These are phyloP conservation scores for Lactarius pseudohatsudake DNA, from an alignment of 768 basidiomycete genomes.

Conservation along the genomic window DNA sequence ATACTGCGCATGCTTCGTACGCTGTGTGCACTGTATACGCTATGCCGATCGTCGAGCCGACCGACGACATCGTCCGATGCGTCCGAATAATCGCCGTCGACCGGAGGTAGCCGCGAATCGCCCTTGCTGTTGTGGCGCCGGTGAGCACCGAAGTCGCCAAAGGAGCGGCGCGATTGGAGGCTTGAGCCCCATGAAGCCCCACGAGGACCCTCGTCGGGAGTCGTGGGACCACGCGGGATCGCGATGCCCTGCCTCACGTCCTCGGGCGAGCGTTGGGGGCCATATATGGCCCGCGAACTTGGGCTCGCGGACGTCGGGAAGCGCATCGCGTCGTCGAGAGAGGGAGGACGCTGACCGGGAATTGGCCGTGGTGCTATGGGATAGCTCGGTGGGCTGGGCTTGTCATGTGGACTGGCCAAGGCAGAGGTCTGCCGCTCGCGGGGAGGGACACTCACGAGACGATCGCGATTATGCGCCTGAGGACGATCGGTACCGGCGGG, in stretches of 20 bases:
- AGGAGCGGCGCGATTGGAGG: constrained; percentile 28
- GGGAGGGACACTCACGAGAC: constrained; percentile 4
- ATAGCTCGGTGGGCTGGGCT: constrained; percentile 18
- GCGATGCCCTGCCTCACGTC: constrained; percentile 27
- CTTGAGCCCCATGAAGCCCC: constrained; percentile 22
- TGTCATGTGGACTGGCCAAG: constrained; percentile 26
- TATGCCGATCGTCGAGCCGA: constrained; percentile 24
- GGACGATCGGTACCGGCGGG: constrained; percentile 5
- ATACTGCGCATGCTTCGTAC: constrained; percentile 23
- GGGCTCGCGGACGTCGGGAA: constrained; percentile 29
- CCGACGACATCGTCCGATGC: constrained; percentile 25
- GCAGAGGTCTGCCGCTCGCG: constrained; percentile 27
- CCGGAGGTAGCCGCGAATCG: constrained; percentile 15
- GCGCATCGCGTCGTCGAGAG: constrained; percentile 21
- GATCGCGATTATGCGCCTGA: constrained; percentile 28
- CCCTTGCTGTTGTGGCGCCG: constrained; percentile 24
- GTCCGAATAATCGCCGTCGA: constrained; percentile 21
- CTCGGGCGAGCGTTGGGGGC: constrained; percentile 28
- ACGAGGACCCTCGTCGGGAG: constrained; percentile 25
- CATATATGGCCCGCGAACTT: constrained; percentile 19
- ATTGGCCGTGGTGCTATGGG: constrained; percentile 20
- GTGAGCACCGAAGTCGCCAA: constrained; percentile 18
- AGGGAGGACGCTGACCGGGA: constrained; percentile 21
- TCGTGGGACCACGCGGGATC: constrained; percentile 24
- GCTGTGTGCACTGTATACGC: constrained; percentile 22